Percentiles rank a stretch among this genome's conserved stretches.
Evolutionary conservation across 2,329 filamentous ascomycete genomes (phyloP).

Genomic region (Penicillium olsonii): DNA sequence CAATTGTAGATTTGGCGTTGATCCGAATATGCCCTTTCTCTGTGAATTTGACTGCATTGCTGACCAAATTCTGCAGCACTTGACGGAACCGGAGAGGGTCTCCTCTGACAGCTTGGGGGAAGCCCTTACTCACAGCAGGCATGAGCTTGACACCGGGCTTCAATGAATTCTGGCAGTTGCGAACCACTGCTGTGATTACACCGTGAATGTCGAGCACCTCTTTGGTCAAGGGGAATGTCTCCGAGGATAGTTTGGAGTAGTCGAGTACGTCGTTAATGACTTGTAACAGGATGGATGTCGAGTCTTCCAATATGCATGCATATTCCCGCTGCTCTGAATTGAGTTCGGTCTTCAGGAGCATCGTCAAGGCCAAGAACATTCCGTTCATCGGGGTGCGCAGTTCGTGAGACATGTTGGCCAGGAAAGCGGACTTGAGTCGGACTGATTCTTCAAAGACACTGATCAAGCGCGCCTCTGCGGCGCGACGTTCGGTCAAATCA

Average conservation of each 20-base stretch:
- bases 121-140: conserved; percentile 43
- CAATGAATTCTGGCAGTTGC: conserved; percentile 51
- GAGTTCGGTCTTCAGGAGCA: conserved; percentile 58
- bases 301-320: conserved; percentile 60
- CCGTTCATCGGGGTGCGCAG: conserved; percentile 67
- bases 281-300: conserved; percentile 59
- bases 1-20: conserved; percentile 40
- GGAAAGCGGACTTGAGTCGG: conserved; percentile 63
- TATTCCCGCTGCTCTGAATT: conserved; percentile 58
- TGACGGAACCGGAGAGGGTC: conserved; percentile 64
- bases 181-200: conserved; percentile 52
- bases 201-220: conserved; percentile 53
- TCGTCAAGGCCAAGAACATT: conserved; percentile 60
- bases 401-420: conserved; percentile 66
- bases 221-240: conserved; percentile 59
- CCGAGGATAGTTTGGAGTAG: conserved; percentile 63
- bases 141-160: conserved; percentile 51
- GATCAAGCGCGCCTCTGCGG: conserved; percentile 57
- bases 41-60: conserved; percentile 65
- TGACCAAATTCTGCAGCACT: conserved; percentile 62
- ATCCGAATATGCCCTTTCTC: conserved; percentile 56
- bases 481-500: conserved; percentile 58
- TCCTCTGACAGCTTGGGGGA: conserved; percentile 55
- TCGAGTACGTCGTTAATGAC: conserved; percentile 69
- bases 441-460: conserved; percentile 63